Conservation (phyloP, 768 basidiomycete genomes). For the Lactarius hatsudake region DNA sequence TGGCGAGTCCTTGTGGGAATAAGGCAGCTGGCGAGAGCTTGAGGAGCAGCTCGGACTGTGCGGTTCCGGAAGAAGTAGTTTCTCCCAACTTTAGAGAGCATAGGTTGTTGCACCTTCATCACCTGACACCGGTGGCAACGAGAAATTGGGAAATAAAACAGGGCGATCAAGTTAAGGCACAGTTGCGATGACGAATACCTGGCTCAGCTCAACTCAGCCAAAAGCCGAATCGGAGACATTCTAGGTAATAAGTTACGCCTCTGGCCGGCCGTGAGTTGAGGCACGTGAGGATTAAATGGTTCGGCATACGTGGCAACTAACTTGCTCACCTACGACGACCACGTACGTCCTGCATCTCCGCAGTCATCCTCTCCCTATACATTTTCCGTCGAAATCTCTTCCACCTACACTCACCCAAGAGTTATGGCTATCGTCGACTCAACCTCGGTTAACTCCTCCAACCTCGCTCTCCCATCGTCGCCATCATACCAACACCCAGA, state of each 20-base stretch:
- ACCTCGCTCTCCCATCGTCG: constrained; percentile 16
- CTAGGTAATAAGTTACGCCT: too few species aligned
- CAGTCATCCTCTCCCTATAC: constrained; percentile 12
- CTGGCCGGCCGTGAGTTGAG: too few species aligned
- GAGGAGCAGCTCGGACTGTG: neutral
- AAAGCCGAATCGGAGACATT: too few species aligned
- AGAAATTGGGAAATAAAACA: neutral
- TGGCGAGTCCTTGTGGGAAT: neutral
- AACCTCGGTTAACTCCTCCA: neutral
- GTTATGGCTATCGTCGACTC: constrained; percentile 12
- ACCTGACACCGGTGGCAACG: neutral
- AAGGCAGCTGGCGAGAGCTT: neutral
- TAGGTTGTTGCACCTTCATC: neutral
- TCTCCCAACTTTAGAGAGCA: neutral
- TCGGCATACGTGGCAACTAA: constrained; percentile 15
- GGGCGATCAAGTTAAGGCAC: neutral
- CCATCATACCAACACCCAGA: constrained; percentile 6
- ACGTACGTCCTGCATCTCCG: constrained; percentile 29
- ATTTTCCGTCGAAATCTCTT: constrained; percentile 3
- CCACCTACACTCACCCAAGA: constrained; percentile 2
- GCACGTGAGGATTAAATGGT: neutral
- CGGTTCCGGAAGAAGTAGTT: neutral
- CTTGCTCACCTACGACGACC: constrained; percentile 30
- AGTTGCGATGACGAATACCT: neutral
- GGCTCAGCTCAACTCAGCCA: neutral